phyloP scores from a whole-genome alignment of 176 grass and related monocot species.

The Triticum dicoccoides region DNA sequence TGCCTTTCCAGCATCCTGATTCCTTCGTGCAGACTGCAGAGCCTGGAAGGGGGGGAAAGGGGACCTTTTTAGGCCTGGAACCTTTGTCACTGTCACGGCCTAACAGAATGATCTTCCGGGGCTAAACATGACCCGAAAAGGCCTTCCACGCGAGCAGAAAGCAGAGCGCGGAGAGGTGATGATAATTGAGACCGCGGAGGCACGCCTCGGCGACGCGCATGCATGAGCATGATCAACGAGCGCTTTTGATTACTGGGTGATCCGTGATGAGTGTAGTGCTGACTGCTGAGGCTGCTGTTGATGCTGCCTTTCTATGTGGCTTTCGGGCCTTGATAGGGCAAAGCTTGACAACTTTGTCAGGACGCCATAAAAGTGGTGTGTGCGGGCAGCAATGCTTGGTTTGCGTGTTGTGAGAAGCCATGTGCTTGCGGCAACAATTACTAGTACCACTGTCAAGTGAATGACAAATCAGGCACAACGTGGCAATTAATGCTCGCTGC shows the following conservation, averaged over 20 bases:
- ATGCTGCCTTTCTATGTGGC: neutral
- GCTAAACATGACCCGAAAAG: neutral
- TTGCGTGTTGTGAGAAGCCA: neutral
- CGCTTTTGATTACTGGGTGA: neutral
- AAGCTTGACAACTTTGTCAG: neutral
- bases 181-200: constrained; percentile 23
- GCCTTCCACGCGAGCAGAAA: neutral
- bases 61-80: constrained; percentile 17
- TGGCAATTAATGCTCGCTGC: neutral
- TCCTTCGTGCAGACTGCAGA: neutral
- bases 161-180: neutral
- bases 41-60: neutral
- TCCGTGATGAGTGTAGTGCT: constrained; percentile 10
- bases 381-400: too few species aligned
- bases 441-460: neutral
- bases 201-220: constrained; percentile 35
- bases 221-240: neutral
- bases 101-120: constrained; percentile 15
- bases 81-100: constrained; percentile 4
- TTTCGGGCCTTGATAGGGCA: constrained; percentile 26
- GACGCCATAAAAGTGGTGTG: neutral
- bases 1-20: neutral
- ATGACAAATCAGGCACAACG: neutral
- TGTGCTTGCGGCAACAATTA: neutral
- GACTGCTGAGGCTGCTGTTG: neutral